Base-by-base conservation (phyloP, 805 yeast species). In the Saccharomyces cerevisiae region DNA sequence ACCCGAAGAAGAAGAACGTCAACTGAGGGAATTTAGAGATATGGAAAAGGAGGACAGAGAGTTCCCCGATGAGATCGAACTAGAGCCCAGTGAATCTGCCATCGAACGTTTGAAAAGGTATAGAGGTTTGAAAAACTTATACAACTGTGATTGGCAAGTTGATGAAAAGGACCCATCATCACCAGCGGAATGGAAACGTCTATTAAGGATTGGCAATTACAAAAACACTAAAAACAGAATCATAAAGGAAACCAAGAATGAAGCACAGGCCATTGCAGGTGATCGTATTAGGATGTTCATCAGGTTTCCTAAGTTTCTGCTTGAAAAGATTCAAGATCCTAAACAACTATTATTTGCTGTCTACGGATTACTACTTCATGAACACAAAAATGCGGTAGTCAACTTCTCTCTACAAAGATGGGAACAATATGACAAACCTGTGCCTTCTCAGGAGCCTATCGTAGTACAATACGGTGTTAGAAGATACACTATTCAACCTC, bases 21-120 rank as follows among this genome's bases (percentile, higher is more conserved):
- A 91, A 70, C 75, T 89, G 57, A 73, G 78, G 54, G 79, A 78
- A 62, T 90, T 77, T 73, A 81, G 94, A 61, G 76, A 76, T 43
- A 70, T 81, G 57, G 96, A 83, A 60, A 79, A 80, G 56, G 97
- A 91, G 53, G 97, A 89, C 67, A 78, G 82, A 36, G 96, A 91
- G 63, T 94, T 90, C 76, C 98, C 98, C 0, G 99, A 94, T 71
- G 99, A 94, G 72, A 73, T 92, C 53, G 98, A 94, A 69, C 73
- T 94, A 47, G 79, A 77, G 48, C 97, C 97, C 30, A 67, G 70
- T 5, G 91, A 80, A 59, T 78, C 86, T 4, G 98, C 88, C 9
- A 79, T 79, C 62, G 89, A 90, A 58, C 79, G 89, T 59, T 76
- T 94, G 54, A 71, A 76, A 30, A 80, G 90, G 57, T 92, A 89